A percentile compares a stretch with the other conserved stretches of the same genome.
phyloP scores from a whole-genome alignment of 1,139 yeast species.

The Kluyveromyces sp. region DNA sequence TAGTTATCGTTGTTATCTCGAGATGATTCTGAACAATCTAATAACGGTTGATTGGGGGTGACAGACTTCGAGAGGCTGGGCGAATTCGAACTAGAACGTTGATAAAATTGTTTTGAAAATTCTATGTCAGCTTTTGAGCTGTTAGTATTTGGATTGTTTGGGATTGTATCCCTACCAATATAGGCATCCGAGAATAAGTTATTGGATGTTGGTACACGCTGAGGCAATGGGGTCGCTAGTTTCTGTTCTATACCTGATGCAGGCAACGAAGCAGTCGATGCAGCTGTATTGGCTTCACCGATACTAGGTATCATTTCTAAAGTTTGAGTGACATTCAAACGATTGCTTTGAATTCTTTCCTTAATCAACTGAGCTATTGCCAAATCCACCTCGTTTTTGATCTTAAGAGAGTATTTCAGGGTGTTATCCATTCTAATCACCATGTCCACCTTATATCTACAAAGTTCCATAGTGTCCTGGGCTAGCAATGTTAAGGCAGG shows the following conservation, averaged over 20 bases:
- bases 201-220: constrained; percentile 15
- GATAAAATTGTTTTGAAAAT: background rate
- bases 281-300: background rate
- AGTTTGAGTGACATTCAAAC: constrained; percentile 28
- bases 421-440: constrained; percentile 73
- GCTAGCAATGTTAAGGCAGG: constrained; percentile 57
- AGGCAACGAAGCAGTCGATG: background rate
- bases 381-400: constrained; percentile 74
- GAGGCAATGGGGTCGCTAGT: constrained; percentile 14
- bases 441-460: constrained; percentile 63
- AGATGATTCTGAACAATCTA: constrained; percentile 9
- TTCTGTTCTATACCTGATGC: background rate
- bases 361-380: constrained; percentile 61
- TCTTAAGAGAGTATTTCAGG: constrained; percentile 68
- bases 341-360: constrained; percentile 47
- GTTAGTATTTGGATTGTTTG: constrained; percentile 9
- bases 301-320: background rate
- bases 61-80: constrained; percentile 33
- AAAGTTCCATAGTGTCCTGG: constrained; percentile 59
- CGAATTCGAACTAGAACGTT: constrained; percentile 10
- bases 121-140: background rate
- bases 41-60: constrained; percentile 34
- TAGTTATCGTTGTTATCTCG: background rate
- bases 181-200: constrained; percentile 39
- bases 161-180: constrained; percentile 32